Percentiles rank a stretch among this genome's conserved stretches.
These are phyloP conservation scores for Phytomonas sp. DNA, from an alignment of 208 protist genomes.

Conservation along the genomic window DNA sequence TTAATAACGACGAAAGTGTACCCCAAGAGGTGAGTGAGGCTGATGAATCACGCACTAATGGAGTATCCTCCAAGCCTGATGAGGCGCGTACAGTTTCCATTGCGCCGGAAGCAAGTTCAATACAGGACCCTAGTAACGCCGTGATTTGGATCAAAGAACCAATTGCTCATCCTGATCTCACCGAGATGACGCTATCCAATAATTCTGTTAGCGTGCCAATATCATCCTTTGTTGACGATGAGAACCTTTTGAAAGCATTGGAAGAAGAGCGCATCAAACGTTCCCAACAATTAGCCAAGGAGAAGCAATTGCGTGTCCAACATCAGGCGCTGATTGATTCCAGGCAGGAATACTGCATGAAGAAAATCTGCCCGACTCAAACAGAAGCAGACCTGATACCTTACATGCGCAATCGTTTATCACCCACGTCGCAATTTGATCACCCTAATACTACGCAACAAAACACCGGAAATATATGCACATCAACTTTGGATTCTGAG, in stretches of 20 bases:
- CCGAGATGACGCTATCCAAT: background rate
- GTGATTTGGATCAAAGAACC: background rate
- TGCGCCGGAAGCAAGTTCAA: background rate
- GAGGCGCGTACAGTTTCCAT: background rate
- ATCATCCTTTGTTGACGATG: background rate
- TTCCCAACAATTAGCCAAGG: constrained; percentile 11
- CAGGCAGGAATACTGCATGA: constrained; percentile 25
- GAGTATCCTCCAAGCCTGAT: background rate
- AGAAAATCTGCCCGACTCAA: constrained; percentile 23
- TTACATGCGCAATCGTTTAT: constrained; percentile 8
- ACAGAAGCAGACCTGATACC: constrained; percentile 20
- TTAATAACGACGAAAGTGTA: background rate
- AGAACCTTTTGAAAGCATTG: constrained; percentile 22
- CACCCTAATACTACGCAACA: no score
- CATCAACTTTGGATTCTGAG: no score
- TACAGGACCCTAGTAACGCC: background rate
- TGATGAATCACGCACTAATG: background rate
- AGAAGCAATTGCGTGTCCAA: constrained; percentile 12
- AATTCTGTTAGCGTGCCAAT: no score
- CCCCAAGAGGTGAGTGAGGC: background rate
- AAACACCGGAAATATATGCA: no score
- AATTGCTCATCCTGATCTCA: background rate
- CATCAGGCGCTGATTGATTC: constrained; percentile 16
- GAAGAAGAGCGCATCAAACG: constrained; percentile 22
- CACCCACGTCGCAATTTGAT: no score